Base-by-base conservation (phyloP, 441 rosid species). In the Populus hybrid region DNA sequence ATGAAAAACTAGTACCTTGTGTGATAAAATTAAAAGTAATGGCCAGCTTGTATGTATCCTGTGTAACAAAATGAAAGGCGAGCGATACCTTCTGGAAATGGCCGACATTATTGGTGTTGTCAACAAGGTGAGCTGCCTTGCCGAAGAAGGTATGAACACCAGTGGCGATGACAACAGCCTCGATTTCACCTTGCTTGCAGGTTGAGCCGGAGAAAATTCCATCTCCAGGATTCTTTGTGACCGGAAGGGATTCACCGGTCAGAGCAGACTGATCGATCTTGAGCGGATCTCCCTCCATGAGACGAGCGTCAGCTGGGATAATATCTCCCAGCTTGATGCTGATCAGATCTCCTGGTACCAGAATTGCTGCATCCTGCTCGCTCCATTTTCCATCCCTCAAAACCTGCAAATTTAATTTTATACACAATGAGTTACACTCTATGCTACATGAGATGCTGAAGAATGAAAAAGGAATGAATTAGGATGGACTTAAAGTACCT, bases 101-200 rank as follows among this genome's bases (percentile, higher is more conserved):
- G 23, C 98, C 99, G 76, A 92, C 89, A 66, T 93, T 91, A 83
- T 94, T 89, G 81, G 99, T 95, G 89, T 78, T 92, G 75, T 95
- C 98, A 24, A 94, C 98, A 65, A 95, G 97, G 85, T 91, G 95
- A 74, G 98, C 98, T 38, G 98, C 99, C 80, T 95, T 95, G 75
- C 99, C 98, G 73, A 95, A 95, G 89, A 95, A 95, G 82, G 99
- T 94, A 73, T 92, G 93, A 28, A 95, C 97, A 73, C 97, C 98
- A 2, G 98, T 92, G 79, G 97, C 97, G 6, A 95, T 94, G 9
- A 95, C 97, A 74, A 95, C 80, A n/a, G 97, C 99, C 79, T 93
- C 98, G 38, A 95, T 89, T 86, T 95, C 99, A 71, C 98, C 99
- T 77, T 95, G 97, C 75, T 95, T 94, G 86, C 99, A 94, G 28